Percentiles rank a stretch among this genome's conserved stretches.
These are phyloP conservation scores for Haplographium delicatum DNA, from an alignment of 495 filamentous ascomycete genomes.

Conservation along the genomic window DNA sequence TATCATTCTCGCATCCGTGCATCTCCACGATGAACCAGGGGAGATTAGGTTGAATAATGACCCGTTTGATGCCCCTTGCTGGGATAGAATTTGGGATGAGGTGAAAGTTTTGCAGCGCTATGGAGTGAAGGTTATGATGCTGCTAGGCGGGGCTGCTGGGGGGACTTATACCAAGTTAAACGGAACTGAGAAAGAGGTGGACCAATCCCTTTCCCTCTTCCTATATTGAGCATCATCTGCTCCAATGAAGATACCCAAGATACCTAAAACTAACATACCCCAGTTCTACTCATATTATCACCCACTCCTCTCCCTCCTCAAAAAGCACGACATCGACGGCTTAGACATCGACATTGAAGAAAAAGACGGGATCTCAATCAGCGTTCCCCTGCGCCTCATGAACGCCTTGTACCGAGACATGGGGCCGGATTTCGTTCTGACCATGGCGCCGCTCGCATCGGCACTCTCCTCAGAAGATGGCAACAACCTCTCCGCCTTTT, in stretches of 20 bases:
- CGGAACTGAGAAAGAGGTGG: conserved; percentile 28
- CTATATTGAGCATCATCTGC: neutral
- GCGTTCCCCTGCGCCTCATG: conserved; percentile 30
- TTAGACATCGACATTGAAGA: conserved; percentile 35
- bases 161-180: conserved; percentile 34
- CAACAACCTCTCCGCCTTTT: conserved; percentile 37
- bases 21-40: conserved; percentile 37
- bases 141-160: conserved; percentile 35
- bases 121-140: conserved; percentile 37
- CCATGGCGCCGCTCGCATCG: conserved; percentile 38
- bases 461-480: conserved; percentile 30
- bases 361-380: conserved; percentile 34
- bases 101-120: conserved; percentile 34
- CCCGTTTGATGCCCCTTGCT: conserved; percentile 25
- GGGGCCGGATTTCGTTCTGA: conserved; percentile 38
- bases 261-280: neutral
- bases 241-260: neutral
- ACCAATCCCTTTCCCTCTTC: neutral
- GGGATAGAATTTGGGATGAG: conserved; percentile 34
- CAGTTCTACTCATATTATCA: conserved; percentile 37
- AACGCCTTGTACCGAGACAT: conserved; percentile 35
- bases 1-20: conserved; percentile 39
- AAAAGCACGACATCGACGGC: conserved; percentile 31
- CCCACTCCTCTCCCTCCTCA: conserved; percentile 28
- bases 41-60: conserved; percentile 42